phyloP scores from a whole-genome alignment of 2,329 filamentous ascomycete species.

The Alternaria metachromatica region DNA sequence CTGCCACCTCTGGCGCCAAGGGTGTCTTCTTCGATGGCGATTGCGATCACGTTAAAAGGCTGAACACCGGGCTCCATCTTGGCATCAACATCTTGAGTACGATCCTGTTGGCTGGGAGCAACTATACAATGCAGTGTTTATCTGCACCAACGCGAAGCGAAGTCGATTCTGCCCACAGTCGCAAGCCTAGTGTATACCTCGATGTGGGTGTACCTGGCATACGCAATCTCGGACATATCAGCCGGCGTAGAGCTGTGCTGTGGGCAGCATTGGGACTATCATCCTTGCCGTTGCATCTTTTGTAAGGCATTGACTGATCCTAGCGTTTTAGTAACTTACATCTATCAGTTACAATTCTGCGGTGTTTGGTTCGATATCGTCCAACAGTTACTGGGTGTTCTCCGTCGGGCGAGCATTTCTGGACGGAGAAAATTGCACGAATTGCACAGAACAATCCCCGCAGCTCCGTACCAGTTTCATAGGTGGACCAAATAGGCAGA shows the following conservation, averaged over 20 bases:
- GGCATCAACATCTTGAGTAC: not conserved
- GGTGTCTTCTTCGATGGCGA: not conserved
- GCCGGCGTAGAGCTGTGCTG: not conserved
- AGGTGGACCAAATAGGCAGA: too few relatives aligned
- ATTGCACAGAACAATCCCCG: not conserved
- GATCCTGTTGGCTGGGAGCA: not conserved
- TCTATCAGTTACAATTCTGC: constrained; percentile 34
- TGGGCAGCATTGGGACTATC: constrained; percentile 23
- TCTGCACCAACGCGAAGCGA: constrained; percentile 58
- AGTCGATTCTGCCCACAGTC: constrained; percentile 56
- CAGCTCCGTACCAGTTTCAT: too few relatives aligned
- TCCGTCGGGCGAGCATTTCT: not conserved
- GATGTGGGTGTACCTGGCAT: constrained; percentile 32
- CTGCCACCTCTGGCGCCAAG: not conserved
- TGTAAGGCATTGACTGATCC: constrained; percentile 6
- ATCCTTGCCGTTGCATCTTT: constrained; percentile 28
- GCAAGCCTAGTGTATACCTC: constrained; percentile 22
- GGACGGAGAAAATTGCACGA: not conserved
- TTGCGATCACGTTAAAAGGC: not conserved
- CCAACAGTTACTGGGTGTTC: constrained; percentile 19
- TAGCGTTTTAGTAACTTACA: not conserved
- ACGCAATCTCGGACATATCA: constrained; percentile 15
- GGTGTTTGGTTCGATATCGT: constrained; percentile 24
- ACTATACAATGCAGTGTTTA: constrained; percentile 58
- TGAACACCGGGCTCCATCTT: not conserved